Evolutionary conservation across 305 asterid genomes (phyloP).

Genomic region (Caryopteris hybrid): DNA sequence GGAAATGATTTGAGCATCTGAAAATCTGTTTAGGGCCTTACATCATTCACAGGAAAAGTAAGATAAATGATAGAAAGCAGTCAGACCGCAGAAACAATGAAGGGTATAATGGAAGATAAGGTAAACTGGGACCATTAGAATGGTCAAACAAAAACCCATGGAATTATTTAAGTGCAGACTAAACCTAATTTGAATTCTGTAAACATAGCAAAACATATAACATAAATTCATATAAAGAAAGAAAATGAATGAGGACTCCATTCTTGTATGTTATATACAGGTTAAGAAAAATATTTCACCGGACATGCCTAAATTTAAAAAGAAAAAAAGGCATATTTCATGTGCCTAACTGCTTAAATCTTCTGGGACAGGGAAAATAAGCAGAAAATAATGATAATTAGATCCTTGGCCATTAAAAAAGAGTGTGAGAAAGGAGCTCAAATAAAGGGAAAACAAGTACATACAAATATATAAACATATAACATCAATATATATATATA

Average conservation of each 20-base stretch:
- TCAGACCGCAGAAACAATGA: not conserved
- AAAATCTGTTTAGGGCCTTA: slow-evolving; percentile 45
- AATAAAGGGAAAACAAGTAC: not conserved
- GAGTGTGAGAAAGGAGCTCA: not conserved
- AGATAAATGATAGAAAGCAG: slow-evolving; percentile 1
- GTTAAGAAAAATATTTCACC: not conserved
- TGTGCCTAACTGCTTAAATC: not conserved
- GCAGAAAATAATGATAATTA: not conserved
- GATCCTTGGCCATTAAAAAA: not conserved
- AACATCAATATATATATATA: not conserved
- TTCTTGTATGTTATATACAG: not conserved
- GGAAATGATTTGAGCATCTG: slow-evolving; percentile 69
- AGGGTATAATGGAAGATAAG: not conserved
- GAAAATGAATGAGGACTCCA: not conserved
- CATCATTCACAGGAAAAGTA: slow-evolving; percentile 15
- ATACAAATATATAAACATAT: not conserved
- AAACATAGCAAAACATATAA: too few relatives aligned
- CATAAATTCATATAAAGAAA: too few relatives aligned
- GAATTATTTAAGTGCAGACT: not conserved
- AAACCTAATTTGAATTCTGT: not conserved
- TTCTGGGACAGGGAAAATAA: not conserved
- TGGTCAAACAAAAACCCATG: not conserved
- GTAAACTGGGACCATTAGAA: not conserved
- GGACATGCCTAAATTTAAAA: not conserved
- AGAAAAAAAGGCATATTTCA: not conserved